These are phyloP conservation scores for Simmondsia chinensis DNA, from an alignment of 148 eudicot genomes.

Conservation along the genomic window DNA sequence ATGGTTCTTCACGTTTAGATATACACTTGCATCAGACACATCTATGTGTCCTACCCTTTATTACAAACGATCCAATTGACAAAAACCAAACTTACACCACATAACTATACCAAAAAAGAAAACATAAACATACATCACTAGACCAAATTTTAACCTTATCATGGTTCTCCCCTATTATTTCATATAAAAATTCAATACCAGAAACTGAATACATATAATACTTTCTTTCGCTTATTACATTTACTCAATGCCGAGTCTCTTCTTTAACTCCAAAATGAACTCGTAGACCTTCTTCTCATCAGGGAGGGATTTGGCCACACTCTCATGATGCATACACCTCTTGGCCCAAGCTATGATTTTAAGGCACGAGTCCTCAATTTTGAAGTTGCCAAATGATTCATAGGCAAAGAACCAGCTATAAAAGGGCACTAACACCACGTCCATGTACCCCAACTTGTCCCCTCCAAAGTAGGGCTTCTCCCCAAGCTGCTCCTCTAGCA, in stretches of 20 bases:
- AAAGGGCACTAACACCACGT: slow-evolving; percentile 23
- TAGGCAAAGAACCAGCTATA: slow-evolving; percentile 28
- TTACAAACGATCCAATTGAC: too few relatives aligned
- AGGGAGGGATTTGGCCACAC: slow-evolving; percentile 24
- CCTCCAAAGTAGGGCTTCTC: slow-evolving; percentile 44
- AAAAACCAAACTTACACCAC: too few relatives aligned
- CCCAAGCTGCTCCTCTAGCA: slow-evolving; percentile 28
- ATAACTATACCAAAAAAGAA: too few relatives aligned
- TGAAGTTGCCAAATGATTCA: slow-evolving; percentile 25
- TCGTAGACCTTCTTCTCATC: slow-evolving; percentile 15
- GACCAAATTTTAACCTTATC: too few relatives aligned
- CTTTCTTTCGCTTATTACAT: too few relatives aligned
- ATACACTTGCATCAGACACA: too few relatives aligned
- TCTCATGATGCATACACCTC: slow-evolving; percentile 35
- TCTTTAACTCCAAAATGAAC: slow-evolving; percentile 3
- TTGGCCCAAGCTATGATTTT: slow-evolving; percentile 29
- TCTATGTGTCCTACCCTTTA: too few relatives aligned
- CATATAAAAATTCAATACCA: too few relatives aligned
- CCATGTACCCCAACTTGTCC: slow-evolving; percentile 30
- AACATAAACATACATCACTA: too few relatives aligned
- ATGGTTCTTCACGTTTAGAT: too few relatives aligned
- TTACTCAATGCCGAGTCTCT: slow-evolving; percentile 34
- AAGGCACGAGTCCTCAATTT: slow-evolving; percentile 24
- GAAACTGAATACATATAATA: too few relatives aligned
- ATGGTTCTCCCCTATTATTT: too few relatives aligned